Base-by-base conservation (phyloP, 805 yeast species). In the Kuraishia borneana region DNA sequence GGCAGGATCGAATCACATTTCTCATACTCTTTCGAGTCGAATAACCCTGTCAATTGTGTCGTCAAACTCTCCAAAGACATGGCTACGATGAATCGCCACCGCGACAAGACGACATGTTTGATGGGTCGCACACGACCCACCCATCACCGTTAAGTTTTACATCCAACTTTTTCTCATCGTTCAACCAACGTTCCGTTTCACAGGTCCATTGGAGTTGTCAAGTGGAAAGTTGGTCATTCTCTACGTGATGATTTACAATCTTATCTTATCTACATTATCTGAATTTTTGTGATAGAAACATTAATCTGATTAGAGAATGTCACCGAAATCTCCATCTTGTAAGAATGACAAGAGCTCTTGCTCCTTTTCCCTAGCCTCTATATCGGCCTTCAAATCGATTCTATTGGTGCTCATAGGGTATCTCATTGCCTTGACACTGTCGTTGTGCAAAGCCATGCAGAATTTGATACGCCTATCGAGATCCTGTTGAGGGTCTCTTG, bases 401-500 rank as follows among this genome's bases (percentile, higher is more conserved):
- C 70, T 55, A 42, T 68, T 68, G 33, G 65, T 65, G 35, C 68
- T 65, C 60, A 67, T 64, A 7, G 96, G 95, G 58, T 84, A 92
- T 48, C 96, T 74, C 96, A 92, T 85, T 6, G 95, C 85, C 60
- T 84, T 83, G 39, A 89, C 94, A 55, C 84, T 75, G 48, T 89
- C 96, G 46, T 87, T 85, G 60, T 89, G 94, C 44, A 89, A 68
- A 31, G 80, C 71, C 61, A 85, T 81, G 51, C 95, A 89, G 58
- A 92, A 94, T 47, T 76, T 75, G 56, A 92, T 89, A 66, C 99
- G 81, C 56, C 85, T 94, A 60, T 89, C 88, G 60, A 84, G 85
- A 39, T 85, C 82, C 12, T 60, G 63, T 58, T 85, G 95, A 22
- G 99, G 98, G 48, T 76, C 78, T 31, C 66, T 71, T 1, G 97